Evolutionary conservation across 305 asterid species (phyloP).

Genomic region (Withania somnifera): DNA sequence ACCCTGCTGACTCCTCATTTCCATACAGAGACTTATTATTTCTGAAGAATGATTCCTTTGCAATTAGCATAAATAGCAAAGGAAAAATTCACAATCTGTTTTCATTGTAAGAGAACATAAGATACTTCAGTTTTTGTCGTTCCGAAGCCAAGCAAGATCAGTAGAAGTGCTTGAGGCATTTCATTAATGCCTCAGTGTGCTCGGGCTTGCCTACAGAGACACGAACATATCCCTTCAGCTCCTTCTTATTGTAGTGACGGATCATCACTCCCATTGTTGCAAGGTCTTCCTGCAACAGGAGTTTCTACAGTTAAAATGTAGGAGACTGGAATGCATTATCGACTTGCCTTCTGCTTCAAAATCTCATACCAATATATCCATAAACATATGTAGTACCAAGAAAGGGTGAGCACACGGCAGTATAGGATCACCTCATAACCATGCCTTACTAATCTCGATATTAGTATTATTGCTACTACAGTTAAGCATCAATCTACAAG

Average conservation of each 20-base stretch:
- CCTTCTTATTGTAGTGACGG: conserved; percentile 89
- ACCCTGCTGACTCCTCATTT: not conserved
- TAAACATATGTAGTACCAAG: not conserved
- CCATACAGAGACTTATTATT: not conserved
- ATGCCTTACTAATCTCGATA: not conserved
- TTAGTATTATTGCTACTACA: not conserved
- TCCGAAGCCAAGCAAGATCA: conserved; percentile 4
- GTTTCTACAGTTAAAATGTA: not conserved
- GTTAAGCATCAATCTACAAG: not conserved
- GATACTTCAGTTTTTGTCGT: not conserved
- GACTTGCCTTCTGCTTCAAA: not conserved
- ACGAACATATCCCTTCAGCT: conserved; percentile 71
- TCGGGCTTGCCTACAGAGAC: conserved; percentile 93
- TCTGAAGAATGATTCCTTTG: not conserved
- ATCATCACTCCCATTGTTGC: conserved; percentile 87
- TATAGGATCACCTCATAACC: not conserved
- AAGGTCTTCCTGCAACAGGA: conserved; percentile 64
- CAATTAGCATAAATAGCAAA: not conserved
- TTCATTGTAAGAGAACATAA: not conserved
- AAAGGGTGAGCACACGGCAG: not conserved
- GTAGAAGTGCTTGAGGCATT: conserved; percentile 40
- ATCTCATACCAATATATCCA: no score
- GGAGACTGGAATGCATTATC: not conserved
- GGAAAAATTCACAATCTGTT: not conserved
- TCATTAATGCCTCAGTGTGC: conserved; percentile 75